Conservation (phyloP, 768 basidiomycete species). For the Kwoniella botswanensis region DNA sequence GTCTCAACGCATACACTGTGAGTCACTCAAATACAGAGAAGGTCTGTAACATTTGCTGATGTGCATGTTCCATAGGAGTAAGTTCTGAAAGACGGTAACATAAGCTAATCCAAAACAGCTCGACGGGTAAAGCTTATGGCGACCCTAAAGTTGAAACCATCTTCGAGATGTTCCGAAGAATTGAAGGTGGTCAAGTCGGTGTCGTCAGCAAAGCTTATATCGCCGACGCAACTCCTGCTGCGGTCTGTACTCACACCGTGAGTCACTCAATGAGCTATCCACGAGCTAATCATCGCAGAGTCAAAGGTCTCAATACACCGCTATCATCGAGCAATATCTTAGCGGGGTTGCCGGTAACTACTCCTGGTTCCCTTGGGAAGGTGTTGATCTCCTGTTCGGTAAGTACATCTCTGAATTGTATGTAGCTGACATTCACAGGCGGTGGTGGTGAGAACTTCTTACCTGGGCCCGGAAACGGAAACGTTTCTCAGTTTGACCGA, state of each 20-base stretch:
- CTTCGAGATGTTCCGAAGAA: conserved; percentile 55
- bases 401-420: not conserved
- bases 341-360: conserved; percentile 53
- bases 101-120: conserved; percentile 6
- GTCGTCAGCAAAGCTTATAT: conserved; percentile 59
- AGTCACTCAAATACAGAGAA: conserved; percentile 19
- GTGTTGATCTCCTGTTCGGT: conserved; percentile 51
- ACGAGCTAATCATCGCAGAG: conserved; percentile 10
- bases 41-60: not conserved
- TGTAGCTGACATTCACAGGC: not conserved
- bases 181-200: conserved; percentile 56
- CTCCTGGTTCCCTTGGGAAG: conserved; percentile 57
- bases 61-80: not conserved
- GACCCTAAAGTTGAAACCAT: conserved; percentile 59
- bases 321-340: conserved; percentile 57
- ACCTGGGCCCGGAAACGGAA: conserved; percentile 42
- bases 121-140: conserved; percentile 48
- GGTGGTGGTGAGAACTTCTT: conserved; percentile 58
- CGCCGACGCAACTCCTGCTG: conserved; percentile 59
- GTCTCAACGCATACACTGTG: conserved; percentile 56
- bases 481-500: conserved; percentile 43
- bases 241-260: conserved; percentile 50
- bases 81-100: not conserved
- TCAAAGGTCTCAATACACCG: conserved; percentile 54
- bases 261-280: not conserved